Percentiles rank a stretch among this genome's conserved stretches.
These are phyloP conservation scores for Syzygium syzygioides DNA, from an alignment of 441 rosid genomes.

Conservation along the genomic window DNA sequence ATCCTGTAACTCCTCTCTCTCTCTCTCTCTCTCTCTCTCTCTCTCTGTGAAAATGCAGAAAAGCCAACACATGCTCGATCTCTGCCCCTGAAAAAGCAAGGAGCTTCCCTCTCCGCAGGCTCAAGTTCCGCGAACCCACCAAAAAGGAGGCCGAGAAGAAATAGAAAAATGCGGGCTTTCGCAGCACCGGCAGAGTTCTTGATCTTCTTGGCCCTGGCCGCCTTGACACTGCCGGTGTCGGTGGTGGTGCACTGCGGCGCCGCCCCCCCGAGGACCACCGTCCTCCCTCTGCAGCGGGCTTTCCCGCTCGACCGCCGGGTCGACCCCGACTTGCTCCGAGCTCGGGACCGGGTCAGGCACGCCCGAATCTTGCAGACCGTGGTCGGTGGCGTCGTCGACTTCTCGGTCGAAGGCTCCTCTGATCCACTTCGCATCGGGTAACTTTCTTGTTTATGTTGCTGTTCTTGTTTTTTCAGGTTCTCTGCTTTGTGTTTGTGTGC, in stretches of 20 bases:
- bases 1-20: not conserved
- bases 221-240: constrained; percentile 18
- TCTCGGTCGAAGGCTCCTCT: constrained; percentile 77
- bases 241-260: constrained; percentile 24
- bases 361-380: constrained; percentile 54
- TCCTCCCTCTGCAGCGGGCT: constrained; percentile 58
- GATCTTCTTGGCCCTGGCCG: constrained; percentile 22
- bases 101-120: not conserved
- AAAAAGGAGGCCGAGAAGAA: not conserved
- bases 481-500: not conserved
- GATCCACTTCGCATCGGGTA: constrained; percentile 90
- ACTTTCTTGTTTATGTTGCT: not conserved
- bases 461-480: constrained; percentile 7
- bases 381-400: constrained; percentile 67
- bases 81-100: not conserved
- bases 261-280: constrained; percentile 9
- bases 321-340: constrained; percentile 44
- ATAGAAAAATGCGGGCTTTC: not conserved
- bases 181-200: not conserved
- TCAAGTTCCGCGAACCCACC: not conserved
- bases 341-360: constrained; percentile 67
- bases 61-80: not conserved
- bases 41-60: not conserved
- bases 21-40: not conserved
- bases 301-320: constrained; percentile 43